Percentiles rank a stretch among this genome's conserved stretches.
Evolutionary conservation across 1,284 basidiomycete species (phyloP).

Genomic region (Cystobasidiaceae sp.): DNA sequence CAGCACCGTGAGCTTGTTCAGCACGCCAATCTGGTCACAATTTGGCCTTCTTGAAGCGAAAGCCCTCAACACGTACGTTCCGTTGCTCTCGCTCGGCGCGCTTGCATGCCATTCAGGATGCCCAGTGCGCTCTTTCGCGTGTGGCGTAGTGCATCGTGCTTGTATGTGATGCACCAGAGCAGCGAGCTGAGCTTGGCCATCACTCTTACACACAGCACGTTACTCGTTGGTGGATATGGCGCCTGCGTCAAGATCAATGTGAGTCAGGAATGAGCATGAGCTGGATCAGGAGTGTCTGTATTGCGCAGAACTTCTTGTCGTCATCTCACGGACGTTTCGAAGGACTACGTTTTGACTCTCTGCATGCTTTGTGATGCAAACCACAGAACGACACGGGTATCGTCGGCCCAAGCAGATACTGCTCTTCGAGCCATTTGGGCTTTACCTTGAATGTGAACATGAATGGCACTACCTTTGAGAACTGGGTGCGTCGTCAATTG

Average conservation of each 20-base stretch:
- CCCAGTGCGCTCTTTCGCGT: too few relatives aligned
- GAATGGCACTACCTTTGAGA: conserved; percentile 22
- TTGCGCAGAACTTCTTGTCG: too few relatives aligned
- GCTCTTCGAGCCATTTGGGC: neutral
- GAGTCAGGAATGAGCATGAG: too few relatives aligned
- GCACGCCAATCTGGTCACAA: conserved; percentile 14
- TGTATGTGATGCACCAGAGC: too few relatives aligned
- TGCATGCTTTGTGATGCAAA: neutral
- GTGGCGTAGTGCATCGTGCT: too few relatives aligned
- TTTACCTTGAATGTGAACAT: conserved; percentile 21
- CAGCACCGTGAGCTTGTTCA: conserved; percentile 14
- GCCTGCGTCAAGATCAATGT: conserved; percentile 23
- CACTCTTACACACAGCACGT: neutral
- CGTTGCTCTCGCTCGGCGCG: too few relatives aligned
- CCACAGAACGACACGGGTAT: conserved; percentile 18
- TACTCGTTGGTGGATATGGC: conserved; percentile 16
- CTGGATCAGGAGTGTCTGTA: too few relatives aligned
- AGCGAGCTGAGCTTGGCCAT: neutral
- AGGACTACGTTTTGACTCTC: neutral
- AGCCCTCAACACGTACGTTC: conserved; percentile 24
- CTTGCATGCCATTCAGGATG: too few relatives aligned
- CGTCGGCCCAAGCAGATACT: conserved; percentile 5
- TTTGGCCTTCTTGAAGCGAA: conserved; percentile 14
- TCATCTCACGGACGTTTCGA: too few relatives aligned
- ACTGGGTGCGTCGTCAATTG: neutral